Conservation (phyloP, 306 rosid genomes). For the Cicer cuneatum region DNA sequence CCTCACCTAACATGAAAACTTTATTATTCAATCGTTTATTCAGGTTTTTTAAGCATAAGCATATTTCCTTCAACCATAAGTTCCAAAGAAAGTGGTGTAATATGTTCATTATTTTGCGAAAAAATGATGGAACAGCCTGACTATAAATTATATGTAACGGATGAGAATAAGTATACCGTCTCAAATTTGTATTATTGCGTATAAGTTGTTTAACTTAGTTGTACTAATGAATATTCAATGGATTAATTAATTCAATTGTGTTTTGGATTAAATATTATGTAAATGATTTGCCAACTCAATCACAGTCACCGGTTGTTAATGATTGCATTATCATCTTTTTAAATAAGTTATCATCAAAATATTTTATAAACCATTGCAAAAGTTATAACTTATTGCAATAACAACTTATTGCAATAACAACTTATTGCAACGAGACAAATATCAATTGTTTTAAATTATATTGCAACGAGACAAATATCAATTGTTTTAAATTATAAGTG, state of each 20-base stretch:
- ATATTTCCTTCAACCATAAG: neutral
- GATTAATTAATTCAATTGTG: neutral
- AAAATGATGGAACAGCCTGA: neutral
- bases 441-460: no score
- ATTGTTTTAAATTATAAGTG: no score
- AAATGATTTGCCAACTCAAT: constrained; percentile 38
- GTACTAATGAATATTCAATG: no score
- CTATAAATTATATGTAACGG: neutral
- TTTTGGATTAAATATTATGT: constrained; percentile 3
- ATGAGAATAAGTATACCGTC: neutral
- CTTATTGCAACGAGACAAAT: no score
- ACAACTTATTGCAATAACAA: no score
- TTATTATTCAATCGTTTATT: neutral
- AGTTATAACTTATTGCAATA: no score
- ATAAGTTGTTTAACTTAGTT: no score
- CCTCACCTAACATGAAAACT: neutral
- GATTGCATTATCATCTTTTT: constrained; percentile 36
- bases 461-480: no score
- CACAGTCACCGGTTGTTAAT: constrained; percentile 12
- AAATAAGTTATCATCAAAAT: constrained; percentile 39
- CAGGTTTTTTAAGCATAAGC: neutral
- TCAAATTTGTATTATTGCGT: neutral
- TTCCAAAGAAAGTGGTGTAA: neutral
- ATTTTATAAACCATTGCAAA: constrained; percentile 6
- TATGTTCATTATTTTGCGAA: neutral